Evolutionary conservation across 169 alveolate species (phyloP).

Genomic region (Plasmodium knowlesi): DNA sequence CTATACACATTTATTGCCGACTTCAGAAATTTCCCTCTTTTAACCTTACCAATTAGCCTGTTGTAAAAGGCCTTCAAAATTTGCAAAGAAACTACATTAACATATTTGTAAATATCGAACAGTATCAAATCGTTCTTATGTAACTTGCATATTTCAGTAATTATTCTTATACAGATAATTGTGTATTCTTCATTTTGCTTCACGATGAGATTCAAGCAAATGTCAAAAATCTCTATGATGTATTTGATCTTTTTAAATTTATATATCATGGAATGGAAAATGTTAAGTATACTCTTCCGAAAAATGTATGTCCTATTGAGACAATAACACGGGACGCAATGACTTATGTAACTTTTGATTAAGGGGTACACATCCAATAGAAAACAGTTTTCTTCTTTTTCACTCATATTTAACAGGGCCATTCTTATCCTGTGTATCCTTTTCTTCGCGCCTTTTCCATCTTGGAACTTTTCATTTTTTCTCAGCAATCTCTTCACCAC

Average conservation of each 20-base stretch:
- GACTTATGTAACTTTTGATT: slow-evolving; percentile 24
- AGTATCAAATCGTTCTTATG: slow-evolving; percentile 32
- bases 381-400: slow-evolving; percentile 24
- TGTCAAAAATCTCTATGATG: slow-evolving; percentile 51
- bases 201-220: slow-evolving; percentile 39
- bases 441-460: background rate
- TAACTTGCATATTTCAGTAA: slow-evolving; percentile 32
- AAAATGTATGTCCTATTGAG: slow-evolving; percentile 9
- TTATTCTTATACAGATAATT: slow-evolving; percentile 47
- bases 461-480: slow-evolving; percentile 21
- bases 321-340: background rate
- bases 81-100: slow-evolving; percentile 28
- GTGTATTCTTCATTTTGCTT: slow-evolving; percentile 41
- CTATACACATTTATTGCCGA: slow-evolving; percentile 48
- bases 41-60: slow-evolving; percentile 29
- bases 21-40: slow-evolving; percentile 49
- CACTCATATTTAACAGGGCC: slow-evolving; percentile 38
- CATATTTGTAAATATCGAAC: slow-evolving; percentile 53
- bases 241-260: slow-evolving; percentile 42
- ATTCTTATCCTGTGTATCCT: slow-evolving; percentile 12
- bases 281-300: slow-evolving; percentile 22
- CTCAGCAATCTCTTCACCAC: background rate
- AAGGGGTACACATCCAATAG: slow-evolving; percentile 52
- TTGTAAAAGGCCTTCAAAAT: slow-evolving; percentile 30
- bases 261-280: slow-evolving; percentile 44